phyloP scores from a whole-genome alignment of 805 yeast genomes.

The Danielia reshetovae region DNA sequence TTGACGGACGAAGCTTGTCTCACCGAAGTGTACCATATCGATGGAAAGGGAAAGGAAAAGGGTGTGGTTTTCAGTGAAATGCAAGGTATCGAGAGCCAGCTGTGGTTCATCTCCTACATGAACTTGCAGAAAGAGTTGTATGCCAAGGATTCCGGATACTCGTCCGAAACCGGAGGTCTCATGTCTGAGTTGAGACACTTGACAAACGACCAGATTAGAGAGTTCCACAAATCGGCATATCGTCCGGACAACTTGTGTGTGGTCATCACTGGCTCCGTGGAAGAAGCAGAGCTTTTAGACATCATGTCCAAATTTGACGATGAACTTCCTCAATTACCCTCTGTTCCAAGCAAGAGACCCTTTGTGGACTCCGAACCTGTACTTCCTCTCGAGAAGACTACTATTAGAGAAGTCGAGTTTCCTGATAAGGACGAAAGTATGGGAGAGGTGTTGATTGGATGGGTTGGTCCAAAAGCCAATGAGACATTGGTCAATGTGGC shows the following conservation, averaged over 20 bases:
- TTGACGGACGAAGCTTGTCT: conserved; percentile 84
- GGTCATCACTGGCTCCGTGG: conserved; percentile 81
- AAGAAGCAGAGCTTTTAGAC: conserved; percentile 63
- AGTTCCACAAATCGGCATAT: conserved; percentile 69
- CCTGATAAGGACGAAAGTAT: conserved; percentile 86
- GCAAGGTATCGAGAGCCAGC: conserved; percentile 86
- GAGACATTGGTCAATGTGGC: conserved; percentile 60
- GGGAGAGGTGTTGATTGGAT: conserved; percentile 69
- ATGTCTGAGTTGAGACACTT: conserved; percentile 70
- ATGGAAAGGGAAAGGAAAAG: conserved; percentile 84
- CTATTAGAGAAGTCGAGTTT: conserved; percentile 58
- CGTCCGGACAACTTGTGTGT: conserved; percentile 82
- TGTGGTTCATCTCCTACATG: conserved; percentile 62
- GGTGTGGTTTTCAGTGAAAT: conserved; percentile 97
- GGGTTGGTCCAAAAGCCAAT: conserved; percentile 73
- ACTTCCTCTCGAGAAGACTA: conserved; percentile 35
- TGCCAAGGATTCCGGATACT: conserved; percentile 66
- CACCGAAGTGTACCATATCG: conserved; percentile 94
- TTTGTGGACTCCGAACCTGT: conserved; percentile 66
- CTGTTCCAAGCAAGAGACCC: conserved; percentile 49
- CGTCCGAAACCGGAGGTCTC: conserved; percentile 92
- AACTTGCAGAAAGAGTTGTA: conserved; percentile 58
- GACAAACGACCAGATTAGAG: conserved; percentile 67
- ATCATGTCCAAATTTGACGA: conserved; percentile 61
- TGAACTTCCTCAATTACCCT: conserved; percentile 43